Conservation (phyloP, 2,329 filamentous ascomycete species). For the Aspergillus hiratsukae region DNA sequence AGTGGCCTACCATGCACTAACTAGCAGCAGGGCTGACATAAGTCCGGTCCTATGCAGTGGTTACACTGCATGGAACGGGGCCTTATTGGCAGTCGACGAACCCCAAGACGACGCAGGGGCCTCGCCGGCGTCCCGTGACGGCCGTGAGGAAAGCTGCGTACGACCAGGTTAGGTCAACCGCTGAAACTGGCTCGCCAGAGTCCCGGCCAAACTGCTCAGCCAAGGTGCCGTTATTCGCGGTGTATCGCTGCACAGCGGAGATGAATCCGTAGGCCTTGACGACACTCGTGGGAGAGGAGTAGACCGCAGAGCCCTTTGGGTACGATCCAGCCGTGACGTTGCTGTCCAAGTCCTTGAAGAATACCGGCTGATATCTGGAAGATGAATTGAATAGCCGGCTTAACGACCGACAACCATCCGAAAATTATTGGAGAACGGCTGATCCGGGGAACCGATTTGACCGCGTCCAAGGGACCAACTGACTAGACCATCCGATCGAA, state of each 20-base stretch:
- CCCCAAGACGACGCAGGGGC: slow-evolving; percentile 19
- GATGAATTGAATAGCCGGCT: not conserved
- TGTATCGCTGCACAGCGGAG: slow-evolving; percentile 29
- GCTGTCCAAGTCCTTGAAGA: slow-evolving; percentile 70
- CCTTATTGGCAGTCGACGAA: slow-evolving; percentile 2
- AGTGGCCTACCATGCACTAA: slow-evolving; percentile 2
- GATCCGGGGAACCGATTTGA: not conserved
- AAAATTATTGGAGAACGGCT: not conserved
- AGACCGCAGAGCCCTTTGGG: too few relatives aligned
- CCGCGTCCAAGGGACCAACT: not conserved
- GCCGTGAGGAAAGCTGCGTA: slow-evolving; percentile 18
- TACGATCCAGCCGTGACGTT: too few relatives aligned
- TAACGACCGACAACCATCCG: not conserved
- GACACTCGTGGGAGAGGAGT: slow-evolving; percentile 52
- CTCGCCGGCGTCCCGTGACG: slow-evolving; percentile 8
- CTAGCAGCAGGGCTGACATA: slow-evolving; percentile 3
- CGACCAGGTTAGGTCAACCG: slow-evolving; percentile 18
- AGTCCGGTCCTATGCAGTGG: slow-evolving; percentile 6
- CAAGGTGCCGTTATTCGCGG: slow-evolving; percentile 18
- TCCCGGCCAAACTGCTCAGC: slow-evolving; percentile 33
- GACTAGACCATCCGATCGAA: not conserved
- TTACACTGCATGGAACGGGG: slow-evolving; percentile 7
- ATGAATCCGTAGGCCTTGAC: slow-evolving; percentile 58
- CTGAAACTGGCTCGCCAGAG: slow-evolving; percentile 11
- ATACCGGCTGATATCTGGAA: slow-evolving; percentile 31